phyloP scores from a whole-genome alignment of 257 asterid genomes.

The Solanum chiquidenum region DNA sequence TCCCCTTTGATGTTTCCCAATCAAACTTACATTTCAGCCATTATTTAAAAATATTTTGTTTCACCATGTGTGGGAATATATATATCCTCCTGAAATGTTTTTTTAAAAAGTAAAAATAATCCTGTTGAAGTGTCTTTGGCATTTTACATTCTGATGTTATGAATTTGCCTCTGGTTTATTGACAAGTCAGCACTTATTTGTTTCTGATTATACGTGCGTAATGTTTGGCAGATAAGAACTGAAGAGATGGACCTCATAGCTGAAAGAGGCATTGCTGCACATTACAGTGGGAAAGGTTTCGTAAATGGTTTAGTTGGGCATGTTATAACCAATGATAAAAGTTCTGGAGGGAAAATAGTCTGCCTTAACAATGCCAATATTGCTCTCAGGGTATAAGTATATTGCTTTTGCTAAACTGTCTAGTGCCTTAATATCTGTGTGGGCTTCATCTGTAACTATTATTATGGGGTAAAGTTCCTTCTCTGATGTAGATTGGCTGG shows the following conservation, averaged over 20 bases:
- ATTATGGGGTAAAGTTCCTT: not conserved
- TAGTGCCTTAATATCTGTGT: not conserved
- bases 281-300: constrained; percentile 75
- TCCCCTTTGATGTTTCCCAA: not conserved
- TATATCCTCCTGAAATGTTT: not conserved
- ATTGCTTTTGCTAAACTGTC: constrained; percentile 4
- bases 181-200: not conserved
- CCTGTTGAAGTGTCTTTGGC: not conserved
- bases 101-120: not conserved
- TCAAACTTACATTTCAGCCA: not conserved
- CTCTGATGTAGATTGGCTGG: constrained; percentile 73
- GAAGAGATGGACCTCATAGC: constrained; percentile 96
- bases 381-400: constrained; percentile 68
- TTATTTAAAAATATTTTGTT: not conserved
- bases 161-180: not conserved
- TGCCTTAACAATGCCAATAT: constrained; percentile 84
- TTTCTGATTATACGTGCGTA: not conserved
- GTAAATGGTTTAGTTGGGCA: constrained; percentile 85
- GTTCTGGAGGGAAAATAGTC: constrained; percentile 48
- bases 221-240: constrained; percentile 62
- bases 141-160: not conserved
- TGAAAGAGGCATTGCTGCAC: constrained; percentile 92
- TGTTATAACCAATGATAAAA: constrained; percentile 37
- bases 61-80: not conserved
- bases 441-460: not conserved